Evolutionary conservation across 306 rosid species (phyloP).

Genomic region (Quercus robur): DNA sequence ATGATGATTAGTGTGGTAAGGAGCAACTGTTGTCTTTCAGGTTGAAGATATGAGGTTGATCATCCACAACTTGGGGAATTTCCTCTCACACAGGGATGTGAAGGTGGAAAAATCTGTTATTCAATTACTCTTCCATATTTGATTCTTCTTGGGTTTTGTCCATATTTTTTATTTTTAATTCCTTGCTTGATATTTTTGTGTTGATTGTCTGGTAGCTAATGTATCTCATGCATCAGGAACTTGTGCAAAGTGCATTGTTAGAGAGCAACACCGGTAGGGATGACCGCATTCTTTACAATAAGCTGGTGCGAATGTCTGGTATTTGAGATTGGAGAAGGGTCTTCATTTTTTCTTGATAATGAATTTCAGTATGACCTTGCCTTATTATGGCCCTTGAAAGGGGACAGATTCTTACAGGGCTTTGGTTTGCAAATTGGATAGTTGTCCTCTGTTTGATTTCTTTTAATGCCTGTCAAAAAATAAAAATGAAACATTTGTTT

Average conservation of each 20-base stretch:
- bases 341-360: background rate
- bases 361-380: background rate
- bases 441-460: background rate
- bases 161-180: background rate
- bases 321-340: constrained; percentile 38
- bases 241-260: constrained; percentile 92
- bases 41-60: constrained; percentile 92
- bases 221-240: constrained; percentile 60
- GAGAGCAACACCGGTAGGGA: constrained; percentile 97
- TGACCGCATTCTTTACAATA: constrained; percentile 76
- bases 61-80: constrained; percentile 82
- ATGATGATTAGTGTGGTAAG: constrained; percentile 3
- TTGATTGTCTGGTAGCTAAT: background rate
- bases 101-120: constrained; percentile 49
- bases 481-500: too few species aligned
- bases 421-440: background rate
- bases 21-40: constrained; percentile 36
- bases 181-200: background rate
- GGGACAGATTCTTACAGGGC: background rate
- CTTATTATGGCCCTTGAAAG: background rate
- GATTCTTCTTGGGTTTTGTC: background rate
- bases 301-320: constrained; percentile 72
- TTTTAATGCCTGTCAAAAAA: too few species aligned
- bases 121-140: background rate
- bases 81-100: constrained; percentile 90